Evolutionary conservation across 257 asterid genomes (phyloP).

Genomic region (Solanum boliviense): DNA sequence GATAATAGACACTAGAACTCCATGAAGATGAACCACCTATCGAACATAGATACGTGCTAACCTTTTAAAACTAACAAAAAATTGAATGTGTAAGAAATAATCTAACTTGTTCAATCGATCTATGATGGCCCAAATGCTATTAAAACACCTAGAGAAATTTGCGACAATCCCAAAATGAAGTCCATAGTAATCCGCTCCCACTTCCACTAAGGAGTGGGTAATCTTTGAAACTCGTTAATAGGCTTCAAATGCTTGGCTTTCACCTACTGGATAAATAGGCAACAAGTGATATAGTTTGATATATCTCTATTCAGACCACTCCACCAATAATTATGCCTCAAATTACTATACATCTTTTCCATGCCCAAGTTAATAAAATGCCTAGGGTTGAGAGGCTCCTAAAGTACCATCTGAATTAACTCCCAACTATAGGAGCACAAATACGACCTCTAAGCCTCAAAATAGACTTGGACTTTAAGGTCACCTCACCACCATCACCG

Average conservation of each 20-base stretch:
- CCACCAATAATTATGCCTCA: neutral
- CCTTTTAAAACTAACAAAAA: too few relatives aligned
- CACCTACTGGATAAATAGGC: neutral
- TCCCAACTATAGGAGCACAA: neutral
- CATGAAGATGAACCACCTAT: too few relatives aligned
- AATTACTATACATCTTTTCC: neutral
- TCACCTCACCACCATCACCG: neutral
- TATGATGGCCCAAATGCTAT: too few relatives aligned
- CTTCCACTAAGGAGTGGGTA: neutral
- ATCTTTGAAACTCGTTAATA: neutral
- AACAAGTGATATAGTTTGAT: neutral
- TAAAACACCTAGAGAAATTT: too few relatives aligned
- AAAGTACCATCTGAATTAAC: neutral
- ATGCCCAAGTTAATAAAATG: neutral
- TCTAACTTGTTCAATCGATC: too few relatives aligned
- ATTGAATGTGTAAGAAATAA: too few relatives aligned
- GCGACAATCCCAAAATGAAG: too few relatives aligned
- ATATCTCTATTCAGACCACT: neutral
- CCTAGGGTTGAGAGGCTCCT: neutral
- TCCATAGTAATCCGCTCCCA: neutral
- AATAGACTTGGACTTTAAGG: neutral
- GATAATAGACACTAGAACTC: too few relatives aligned
- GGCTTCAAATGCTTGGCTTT: neutral
- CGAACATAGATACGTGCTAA: too few relatives aligned
- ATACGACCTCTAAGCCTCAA: neutral